Evolutionary conservation across 352 stramenopile genomes (phyloP).

Genomic region (Globisporangium orthogonon): DNA sequence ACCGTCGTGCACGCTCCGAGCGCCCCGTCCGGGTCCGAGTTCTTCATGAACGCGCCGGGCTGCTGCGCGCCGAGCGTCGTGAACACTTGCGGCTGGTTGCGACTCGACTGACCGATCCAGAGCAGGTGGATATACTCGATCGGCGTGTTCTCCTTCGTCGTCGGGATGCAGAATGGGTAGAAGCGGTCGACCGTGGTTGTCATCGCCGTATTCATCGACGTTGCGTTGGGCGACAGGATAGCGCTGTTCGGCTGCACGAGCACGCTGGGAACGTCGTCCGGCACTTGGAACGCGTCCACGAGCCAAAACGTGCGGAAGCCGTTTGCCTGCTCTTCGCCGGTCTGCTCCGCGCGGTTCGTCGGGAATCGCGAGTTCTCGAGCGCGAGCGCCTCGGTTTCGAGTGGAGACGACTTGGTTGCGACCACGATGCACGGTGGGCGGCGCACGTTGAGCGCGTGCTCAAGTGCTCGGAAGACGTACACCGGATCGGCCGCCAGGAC

Average conservation of each 20-base stretch:
- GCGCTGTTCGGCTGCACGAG: conserved; percentile 74
- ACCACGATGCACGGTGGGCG: conserved; percentile 80
- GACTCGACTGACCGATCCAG: conserved; percentile 80
- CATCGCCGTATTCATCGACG: conserved; percentile 76
- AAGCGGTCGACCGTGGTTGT: conserved; percentile 83
- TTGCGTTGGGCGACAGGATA: conserved; percentile 79
- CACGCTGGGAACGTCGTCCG: conserved; percentile 34
- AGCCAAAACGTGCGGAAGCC: conserved; percentile 89
- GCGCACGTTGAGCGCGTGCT: conserved; percentile 87
- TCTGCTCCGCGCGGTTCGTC: conserved; percentile 88
- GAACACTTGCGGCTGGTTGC: conserved; percentile 90
- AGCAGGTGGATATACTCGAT: conserved; percentile 92
- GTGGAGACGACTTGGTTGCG: conserved; percentile 22
- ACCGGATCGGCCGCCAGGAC: conserved; percentile 30
- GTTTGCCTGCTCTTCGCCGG: conserved; percentile 77
- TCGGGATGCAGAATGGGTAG: conserved; percentile 92
- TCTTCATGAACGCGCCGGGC: conserved; percentile 89
- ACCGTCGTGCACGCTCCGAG: conserved; percentile 81
- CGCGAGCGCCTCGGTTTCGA: conserved; percentile 14
- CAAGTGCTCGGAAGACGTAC: conserved; percentile 69
- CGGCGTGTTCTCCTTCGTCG: conserved; percentile 88
- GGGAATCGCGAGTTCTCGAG: conserved; percentile 34
- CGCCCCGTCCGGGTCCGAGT: conserved; percentile 57
- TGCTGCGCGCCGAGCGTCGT: conserved; percentile 87
- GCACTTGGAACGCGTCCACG: conserved; percentile 42